phyloP scores from a whole-genome alignment of 306 rosid species.

The Citrullus colocynthis region DNA sequence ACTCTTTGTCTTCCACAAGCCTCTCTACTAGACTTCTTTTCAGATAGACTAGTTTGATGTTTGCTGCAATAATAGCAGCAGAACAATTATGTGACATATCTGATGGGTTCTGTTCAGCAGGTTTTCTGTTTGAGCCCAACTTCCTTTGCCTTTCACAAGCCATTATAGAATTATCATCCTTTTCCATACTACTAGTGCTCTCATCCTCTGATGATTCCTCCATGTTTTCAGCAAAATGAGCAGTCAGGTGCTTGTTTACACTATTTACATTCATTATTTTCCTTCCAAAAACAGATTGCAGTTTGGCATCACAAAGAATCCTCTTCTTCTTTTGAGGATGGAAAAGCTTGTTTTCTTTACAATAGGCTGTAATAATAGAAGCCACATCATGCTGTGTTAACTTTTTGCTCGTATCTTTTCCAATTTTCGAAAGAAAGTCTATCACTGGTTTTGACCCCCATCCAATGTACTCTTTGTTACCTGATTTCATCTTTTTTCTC shows the following conservation, averaged over 20 bases:
- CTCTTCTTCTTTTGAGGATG: constrained; percentile 43
- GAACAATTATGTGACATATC: constrained; percentile 23
- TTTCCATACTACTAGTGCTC: constrained; percentile 21
- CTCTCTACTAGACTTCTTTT: constrained; percentile 59
- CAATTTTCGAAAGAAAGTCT: constrained; percentile 40
- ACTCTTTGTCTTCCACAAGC: constrained; percentile 36
- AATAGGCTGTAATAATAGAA: constrained; percentile 40
- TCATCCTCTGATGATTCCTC: constrained; percentile 32
- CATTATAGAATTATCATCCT: constrained; percentile 12
- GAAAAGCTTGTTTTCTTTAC: constrained; percentile 48
- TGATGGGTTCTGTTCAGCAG: constrained; percentile 13
- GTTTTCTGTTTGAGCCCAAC: constrained; percentile 11
- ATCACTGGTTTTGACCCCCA: constrained; percentile 57
- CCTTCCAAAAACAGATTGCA: constrained; percentile 36
- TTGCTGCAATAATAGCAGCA: constrained; percentile 44
- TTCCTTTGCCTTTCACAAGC: constrained; percentile 19
- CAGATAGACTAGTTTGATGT: constrained; percentile 57
- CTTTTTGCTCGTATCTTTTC: constrained; percentile 28
- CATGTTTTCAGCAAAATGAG: constrained; percentile 52
- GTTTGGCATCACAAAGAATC: constrained; percentile 40
- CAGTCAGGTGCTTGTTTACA: constrained; percentile 28
- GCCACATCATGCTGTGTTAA: constrained; percentile 48
- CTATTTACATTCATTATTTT: constrained; percentile 37
- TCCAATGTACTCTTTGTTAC: constrained; percentile 44
- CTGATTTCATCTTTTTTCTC: constrained; percentile 25